Evolutionary conservation across 768 basidiomycete genomes (phyloP), one percentile per base, ranked within the genome.

Genomic region (Tylopilus cervinicoccineus): DNA sequence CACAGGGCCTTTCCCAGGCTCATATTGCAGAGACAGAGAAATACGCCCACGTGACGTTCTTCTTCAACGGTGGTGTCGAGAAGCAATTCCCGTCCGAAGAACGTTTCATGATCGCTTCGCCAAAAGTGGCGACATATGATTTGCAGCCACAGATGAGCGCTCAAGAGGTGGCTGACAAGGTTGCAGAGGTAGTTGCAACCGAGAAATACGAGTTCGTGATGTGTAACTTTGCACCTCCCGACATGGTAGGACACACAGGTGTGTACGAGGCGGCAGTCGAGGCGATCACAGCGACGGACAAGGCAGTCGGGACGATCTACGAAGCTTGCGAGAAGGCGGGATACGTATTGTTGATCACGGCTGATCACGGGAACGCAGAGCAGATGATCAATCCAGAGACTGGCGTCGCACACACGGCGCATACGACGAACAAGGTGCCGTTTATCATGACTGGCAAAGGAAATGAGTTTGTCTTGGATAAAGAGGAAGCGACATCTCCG

Each of bases 21-120:
- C 93, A 95, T 61, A 81, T 96, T 45, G 93, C 92, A 79, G 93
- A 96, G 67, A 95, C 93, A n/a, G 93, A 95, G 66, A 95, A 97
- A 70, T 97, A 94, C 67, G 93, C 93, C 2, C 93, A 97, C 63
- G 90, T 97, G 47, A 97, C 93, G 0, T 95, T 96, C 76, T 96
- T 95, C 79, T 95, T 96, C 79, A 96, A 95, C 68, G 94, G 93
- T 13, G 93, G 93, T 47, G 83, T 93, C 24, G 94, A 96, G 74
- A 89, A 93, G 64, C 89, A 94, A 60, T 97, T 89, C 68, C 74
- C 79, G 13, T 67, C 73, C 28, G 94, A 96, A 63, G 86, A 89
- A 56, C 76, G 94, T 14, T 76, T 83, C 64, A 84, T 96, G 88
- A 84, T 95, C 50, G 80, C 89, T 4, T 93, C 91, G 14, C 94